Base-by-base conservation (phyloP, 192 early-diverging fungal genomes). In the Coemansia sp. region DNA sequence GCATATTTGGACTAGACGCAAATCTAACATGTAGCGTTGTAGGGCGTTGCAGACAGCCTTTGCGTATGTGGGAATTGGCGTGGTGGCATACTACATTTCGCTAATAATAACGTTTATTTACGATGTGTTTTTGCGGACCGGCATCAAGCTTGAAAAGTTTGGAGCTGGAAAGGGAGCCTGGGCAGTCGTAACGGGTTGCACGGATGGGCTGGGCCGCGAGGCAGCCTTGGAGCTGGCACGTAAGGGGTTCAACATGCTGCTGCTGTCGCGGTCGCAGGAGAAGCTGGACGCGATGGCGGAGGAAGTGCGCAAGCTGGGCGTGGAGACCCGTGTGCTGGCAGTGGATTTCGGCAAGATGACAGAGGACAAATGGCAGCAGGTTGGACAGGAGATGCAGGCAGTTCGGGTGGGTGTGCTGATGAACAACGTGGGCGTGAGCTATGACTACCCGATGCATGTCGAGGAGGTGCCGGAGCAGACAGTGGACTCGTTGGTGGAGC, bases 141-240 rank as follows among this genome's bases (percentile, higher is more conserved):
- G 73, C 0, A 41, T 69, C 26, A 44, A 47, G 56, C 69, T 81
- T 58, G 56, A 64, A 38, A 57, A 60, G 53, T 76, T 81, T 44
- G 79, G 79, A 1, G 79, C 79, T 14, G 66, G 73, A 38, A 42
- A 69, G 50, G 79, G 79, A 3, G 59, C 55, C 41, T 81, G 79
- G 79, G 79, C 79, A 5, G 88, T 97, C 41, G 84, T 98, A 26
- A 98, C 96, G 31, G 96, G 96, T 46, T 93, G 92, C 28, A 93
- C 93, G 12, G 96, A 96, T 69, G 96, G 94, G 48, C 91, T 98
- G 70, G 96, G 96, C 28, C 90, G 87, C 55, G 92, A 96, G 70
- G 92, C 94, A 55, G 93, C 93, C n/a, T 60, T 84, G 40, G 92
- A 98, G 73, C 79, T 98, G 30, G 92, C 92, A 30, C 77, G 84